Conservation (phyloP, 129 eudicot species). For the Helianthus annuus region DNA sequence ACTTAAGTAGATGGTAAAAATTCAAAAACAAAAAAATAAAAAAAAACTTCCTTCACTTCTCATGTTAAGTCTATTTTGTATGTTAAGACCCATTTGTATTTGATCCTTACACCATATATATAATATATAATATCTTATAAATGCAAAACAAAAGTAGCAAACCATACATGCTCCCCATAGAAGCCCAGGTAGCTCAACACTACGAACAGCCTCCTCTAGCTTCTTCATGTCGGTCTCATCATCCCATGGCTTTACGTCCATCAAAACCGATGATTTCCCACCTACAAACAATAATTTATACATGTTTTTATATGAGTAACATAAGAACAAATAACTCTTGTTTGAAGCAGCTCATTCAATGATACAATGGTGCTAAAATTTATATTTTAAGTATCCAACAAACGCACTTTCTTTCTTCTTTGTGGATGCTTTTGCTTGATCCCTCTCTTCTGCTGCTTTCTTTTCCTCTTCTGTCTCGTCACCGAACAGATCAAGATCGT, state of each 20-base stretch:
- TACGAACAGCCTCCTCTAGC: slow-evolving; percentile 91
- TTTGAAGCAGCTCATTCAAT: background rate
- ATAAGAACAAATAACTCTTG: background rate
- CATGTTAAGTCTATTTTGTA: too few species aligned
- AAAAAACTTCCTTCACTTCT: too few species aligned
- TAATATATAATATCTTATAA: background rate
- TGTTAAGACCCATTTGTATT: too few species aligned
- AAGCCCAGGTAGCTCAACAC: slow-evolving; percentile 72
- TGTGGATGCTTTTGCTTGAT: slow-evolving; percentile 70
- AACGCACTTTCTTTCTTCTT: slow-evolving; percentile 97
- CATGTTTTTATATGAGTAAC: background rate
- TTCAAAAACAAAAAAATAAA: too few species aligned
- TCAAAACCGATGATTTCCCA: slow-evolving; percentile 91
- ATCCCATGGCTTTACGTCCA: slow-evolving; percentile 98
- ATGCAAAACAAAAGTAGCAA: background rate
- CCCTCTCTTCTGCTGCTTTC: slow-evolving; percentile 87
- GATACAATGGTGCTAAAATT: background rate
- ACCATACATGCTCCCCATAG: slow-evolving; percentile 95
- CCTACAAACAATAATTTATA: slow-evolving; percentile 42
- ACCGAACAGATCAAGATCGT: slow-evolving; percentile 92
- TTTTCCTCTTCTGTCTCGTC: slow-evolving; percentile 98
- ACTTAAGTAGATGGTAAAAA: too few species aligned
- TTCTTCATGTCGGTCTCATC: slow-evolving; percentile 98
- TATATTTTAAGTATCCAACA: background rate
- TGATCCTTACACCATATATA: background rate